These are phyloP conservation scores for Vaccinium myrtillus DNA, from an alignment of 148 eudicot genomes.

Conservation along the genomic window DNA sequence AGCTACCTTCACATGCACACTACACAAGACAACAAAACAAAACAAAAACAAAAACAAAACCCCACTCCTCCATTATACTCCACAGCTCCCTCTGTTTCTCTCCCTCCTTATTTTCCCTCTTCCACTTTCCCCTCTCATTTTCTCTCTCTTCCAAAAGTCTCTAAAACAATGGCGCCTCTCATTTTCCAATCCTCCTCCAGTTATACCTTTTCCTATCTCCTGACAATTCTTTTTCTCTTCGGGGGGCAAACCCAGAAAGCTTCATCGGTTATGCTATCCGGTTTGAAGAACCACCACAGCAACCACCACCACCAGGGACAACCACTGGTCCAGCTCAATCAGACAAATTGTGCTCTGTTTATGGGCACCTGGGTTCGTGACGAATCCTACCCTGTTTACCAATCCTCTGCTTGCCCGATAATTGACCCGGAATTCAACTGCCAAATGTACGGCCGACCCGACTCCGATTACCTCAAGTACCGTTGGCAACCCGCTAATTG, in stretches of 20 bases:
- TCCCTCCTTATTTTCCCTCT: neutral
- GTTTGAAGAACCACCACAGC: conserved; percentile 4
- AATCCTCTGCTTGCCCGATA: conserved; percentile 51
- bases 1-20: conserved; percentile 6
- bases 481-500: conserved; percentile 84
- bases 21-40: neutral
- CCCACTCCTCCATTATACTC: neutral
- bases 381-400: conserved; percentile 62
- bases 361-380: conserved; percentile 77
- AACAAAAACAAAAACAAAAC: neutral
- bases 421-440: conserved; percentile 86
- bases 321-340: conserved; percentile 44
- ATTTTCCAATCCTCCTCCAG: neutral
- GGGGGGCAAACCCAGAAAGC: neutral
- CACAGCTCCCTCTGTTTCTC: conserved; percentile 6
- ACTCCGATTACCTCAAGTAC: conserved; percentile 73
- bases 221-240: neutral
- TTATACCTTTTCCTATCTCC: neutral
- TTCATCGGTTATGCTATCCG: neutral
- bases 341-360: conserved; percentile 58
- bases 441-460: conserved; percentile 76
- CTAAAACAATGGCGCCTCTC: neutral
- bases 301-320: conserved; percentile 26
- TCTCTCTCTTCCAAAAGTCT: neutral
- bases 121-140: neutral